Base-by-base conservation (phyloP, 2,329 filamentous ascomycete species). In the Neonectria neomacrospora region DNA sequence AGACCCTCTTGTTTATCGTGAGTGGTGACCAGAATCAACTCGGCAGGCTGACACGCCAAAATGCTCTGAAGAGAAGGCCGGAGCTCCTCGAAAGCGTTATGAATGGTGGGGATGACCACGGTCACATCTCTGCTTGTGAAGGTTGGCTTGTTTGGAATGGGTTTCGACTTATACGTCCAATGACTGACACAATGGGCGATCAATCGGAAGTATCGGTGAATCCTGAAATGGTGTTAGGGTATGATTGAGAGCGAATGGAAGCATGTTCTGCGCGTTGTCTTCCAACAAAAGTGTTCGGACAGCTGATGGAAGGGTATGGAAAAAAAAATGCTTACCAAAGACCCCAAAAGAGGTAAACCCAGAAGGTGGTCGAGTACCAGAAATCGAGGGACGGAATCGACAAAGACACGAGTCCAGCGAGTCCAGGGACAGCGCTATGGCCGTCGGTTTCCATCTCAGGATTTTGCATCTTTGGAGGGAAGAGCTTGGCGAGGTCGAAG, bases 41-140 rank as follows among this genome's bases (percentile, higher is more conserved):
- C 88, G 61, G 82, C 85, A 1, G 91, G 91, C 59, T 87, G 81
- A 73, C 90, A 91, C 22, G 86, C 86, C 53, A 94, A 82, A 68
- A 93, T 93, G 73, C 91, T 93, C 75, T 90, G 84, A 41, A 98
- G 86, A 18, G 94, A 97, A 63, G 91, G 88, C 56, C 90, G 89
- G 65, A 98, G 84, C 75, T 96, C 93, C 72, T 94, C 90, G 64
- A 95, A 93, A 66, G 89, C 90, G 64, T 94, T 93, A 75, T 96
- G 93, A 68, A 98, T 94, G 11, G 94, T 96, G 8, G 95, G 95
- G 65, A 97, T 92, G 72, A 98, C 92, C 67, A 97, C 93, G 6
- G 95, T 97, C 73, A 97, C 94, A 86, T 98, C 93, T 71, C 92
- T 82, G 34, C 89, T 86, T 28, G 89, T 93, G 76, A 94, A 90